Conservation (phyloP, 1,139 yeast genomes). For the Geotrichum carabidarum region DNA sequence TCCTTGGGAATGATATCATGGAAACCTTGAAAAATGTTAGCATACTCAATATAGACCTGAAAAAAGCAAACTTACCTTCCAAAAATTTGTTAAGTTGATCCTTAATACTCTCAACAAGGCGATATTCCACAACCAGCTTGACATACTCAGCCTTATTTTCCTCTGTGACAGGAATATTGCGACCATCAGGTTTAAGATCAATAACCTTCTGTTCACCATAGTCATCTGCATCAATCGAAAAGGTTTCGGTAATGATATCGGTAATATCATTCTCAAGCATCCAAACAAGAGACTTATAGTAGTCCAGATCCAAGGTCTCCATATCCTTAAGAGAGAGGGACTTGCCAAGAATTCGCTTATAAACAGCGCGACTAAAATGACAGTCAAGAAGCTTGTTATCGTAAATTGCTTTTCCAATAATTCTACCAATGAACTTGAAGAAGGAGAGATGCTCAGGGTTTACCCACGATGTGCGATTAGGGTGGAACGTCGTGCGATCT, state of each 20-base stretch:
- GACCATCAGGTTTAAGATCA: slow-evolving; percentile 78
- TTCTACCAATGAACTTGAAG: slow-evolving; percentile 89
- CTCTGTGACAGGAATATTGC: slow-evolving; percentile 82
- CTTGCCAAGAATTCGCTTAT: slow-evolving; percentile 76
- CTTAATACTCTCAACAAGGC: slow-evolving; percentile 74
- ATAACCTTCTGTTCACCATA: slow-evolving; percentile 82
- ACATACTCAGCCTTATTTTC: slow-evolving; percentile 90
- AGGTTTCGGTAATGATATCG: slow-evolving; percentile 93
- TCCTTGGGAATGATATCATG: slow-evolving; percentile 90
- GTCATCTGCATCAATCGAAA: slow-evolving; percentile 89
- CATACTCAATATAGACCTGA: slow-evolving; percentile 3
- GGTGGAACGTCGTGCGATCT: slow-evolving; percentile 92
- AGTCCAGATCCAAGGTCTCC: slow-evolving; percentile 91
- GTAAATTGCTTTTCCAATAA: slow-evolving; percentile 89
- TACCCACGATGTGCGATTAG: slow-evolving; percentile 86
- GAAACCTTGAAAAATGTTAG: slow-evolving; percentile 51
- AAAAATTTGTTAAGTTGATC: slow-evolving; percentile 86
- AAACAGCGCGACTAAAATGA: slow-evolving; percentile 92
- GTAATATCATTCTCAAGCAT: slow-evolving; percentile 94
- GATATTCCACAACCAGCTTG: slow-evolving; percentile 74
- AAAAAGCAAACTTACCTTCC: slow-evolving; percentile 34
- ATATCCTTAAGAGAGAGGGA: slow-evolving; percentile 85
- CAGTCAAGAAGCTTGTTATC: slow-evolving; percentile 88
- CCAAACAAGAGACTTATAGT: slow-evolving; percentile 90
- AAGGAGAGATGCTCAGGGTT: slow-evolving; percentile 90